phyloP scores from a whole-genome alignment of 2,329 filamentous ascomycete species.

The Stagonosporopsis cucurbitacearum region DNA sequence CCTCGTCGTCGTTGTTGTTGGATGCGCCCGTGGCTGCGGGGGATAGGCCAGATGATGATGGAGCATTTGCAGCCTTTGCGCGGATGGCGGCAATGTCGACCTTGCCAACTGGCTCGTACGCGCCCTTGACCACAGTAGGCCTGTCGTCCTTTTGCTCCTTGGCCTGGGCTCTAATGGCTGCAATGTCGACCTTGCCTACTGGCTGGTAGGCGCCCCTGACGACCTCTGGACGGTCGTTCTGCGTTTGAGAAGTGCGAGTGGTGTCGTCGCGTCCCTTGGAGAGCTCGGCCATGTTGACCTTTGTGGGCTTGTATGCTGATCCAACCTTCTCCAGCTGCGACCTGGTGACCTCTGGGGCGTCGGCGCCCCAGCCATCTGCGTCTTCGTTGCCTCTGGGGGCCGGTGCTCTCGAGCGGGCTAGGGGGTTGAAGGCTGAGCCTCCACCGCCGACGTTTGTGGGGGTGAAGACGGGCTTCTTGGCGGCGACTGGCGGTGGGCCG shows the following conservation, averaged over 20 bases:
- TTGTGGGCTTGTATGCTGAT: constrained; percentile 92
- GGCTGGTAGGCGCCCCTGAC: constrained; percentile 90
- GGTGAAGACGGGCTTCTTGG: constrained; percentile 91
- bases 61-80: constrained; percentile 71
- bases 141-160: constrained; percentile 74
- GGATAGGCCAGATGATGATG: constrained; percentile 46
- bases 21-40: constrained; percentile 53
- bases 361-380: constrained; percentile 90
- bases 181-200: constrained; percentile 96
- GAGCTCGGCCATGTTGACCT: constrained; percentile 89
- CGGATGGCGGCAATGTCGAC: constrained; percentile 96
- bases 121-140: constrained; percentile 84
- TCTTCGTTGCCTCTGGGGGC: constrained; percentile 67
- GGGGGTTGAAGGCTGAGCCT: constrained; percentile 68
- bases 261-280: constrained; percentile 74
- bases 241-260: constrained; percentile 63
- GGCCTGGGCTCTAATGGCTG: constrained; percentile 79
- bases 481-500: constrained; percentile 71
- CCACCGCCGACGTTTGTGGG: constrained; percentile 70
- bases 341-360: constrained; percentile 89
- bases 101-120: constrained; percentile 94
- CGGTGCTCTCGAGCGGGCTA: constrained; percentile 67
- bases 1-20: constrained; percentile 54
- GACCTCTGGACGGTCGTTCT: constrained; percentile 64
- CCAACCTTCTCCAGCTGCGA: constrained; percentile 90